These are phyloP conservation scores for Fusarium musae DNA, from an alignment of 2,329 filamentous ascomycete genomes.

Conservation along the genomic window DNA sequence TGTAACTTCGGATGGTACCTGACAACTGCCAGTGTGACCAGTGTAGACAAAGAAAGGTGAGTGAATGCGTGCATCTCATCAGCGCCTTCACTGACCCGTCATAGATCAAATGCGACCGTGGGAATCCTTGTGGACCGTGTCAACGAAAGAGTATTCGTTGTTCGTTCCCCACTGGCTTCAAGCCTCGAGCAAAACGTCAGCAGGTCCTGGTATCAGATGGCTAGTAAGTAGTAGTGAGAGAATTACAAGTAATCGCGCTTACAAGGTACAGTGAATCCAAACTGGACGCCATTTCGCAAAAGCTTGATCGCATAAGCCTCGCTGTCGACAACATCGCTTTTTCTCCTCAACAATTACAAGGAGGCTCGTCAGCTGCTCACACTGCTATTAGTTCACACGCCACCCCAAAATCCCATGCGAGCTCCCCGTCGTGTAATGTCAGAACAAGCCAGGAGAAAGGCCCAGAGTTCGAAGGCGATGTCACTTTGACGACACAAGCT, in stretches of 20 bases:
- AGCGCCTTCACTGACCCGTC: background rate
- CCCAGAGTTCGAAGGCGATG: background rate
- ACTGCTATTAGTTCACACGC: background rate
- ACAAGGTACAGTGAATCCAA: background rate
- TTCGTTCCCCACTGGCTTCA: constrained; percentile 12
- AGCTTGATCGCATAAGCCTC: constrained; percentile 8
- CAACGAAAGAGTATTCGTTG: constrained; percentile 1
- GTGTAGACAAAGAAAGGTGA: constrained; percentile 8
- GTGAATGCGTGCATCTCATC: accelerated
- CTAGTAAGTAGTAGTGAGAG: background rate
- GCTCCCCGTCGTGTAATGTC: background rate
- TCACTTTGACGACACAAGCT: background rate
- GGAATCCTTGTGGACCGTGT: constrained; percentile 9
- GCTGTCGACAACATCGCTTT: constrained; percentile 1
- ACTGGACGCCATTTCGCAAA: constrained; percentile 2
- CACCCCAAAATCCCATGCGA: background rate
- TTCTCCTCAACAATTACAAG: background rate
- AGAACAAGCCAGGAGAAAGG: background rate
- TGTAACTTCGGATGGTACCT: background rate
- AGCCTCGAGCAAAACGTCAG: background rate
- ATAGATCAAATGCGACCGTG: constrained; percentile 11
- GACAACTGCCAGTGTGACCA: constrained; percentile 2
- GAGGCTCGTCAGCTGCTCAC: background rate
- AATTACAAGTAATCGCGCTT: background rate
- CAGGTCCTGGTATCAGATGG: background rate